Base-by-base conservation (phyloP, 805 yeast genomes). In the Nematodospora valgi region DNA sequence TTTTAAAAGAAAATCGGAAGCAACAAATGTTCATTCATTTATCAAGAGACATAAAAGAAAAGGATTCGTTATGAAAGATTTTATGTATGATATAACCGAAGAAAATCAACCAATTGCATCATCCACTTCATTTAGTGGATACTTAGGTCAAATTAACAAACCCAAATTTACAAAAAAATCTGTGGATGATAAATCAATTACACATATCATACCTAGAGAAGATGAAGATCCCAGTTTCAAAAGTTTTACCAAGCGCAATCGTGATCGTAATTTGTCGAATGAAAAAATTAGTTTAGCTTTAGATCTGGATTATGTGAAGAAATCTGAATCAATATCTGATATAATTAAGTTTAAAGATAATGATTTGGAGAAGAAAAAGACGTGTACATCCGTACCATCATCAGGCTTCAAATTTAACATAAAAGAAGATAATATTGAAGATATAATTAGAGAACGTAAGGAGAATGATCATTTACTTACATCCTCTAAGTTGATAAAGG, bases 361-460 rank as follows among this genome's bases (percentile, higher is more conserved):
- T 20, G 32, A 38, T 9, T 13, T 21, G 6, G 34, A 21, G 20
- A 23, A 20, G 6, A 32, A 24, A 1, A 46, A 43, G 14, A 27
- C 32, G 2, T 11, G 41, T 6, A 2, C 23, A 12, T 13, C 11
- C 4, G 51, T 52, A 15, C 71, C 71, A 20, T 62, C 68, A 28
- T 49, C 59, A 3, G 70, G 68, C 1, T 65, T 65, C 48, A 51
- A 59, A 23, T 64, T 65, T 37, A 49, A 54, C 4, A 54, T 62
- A 13, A 58, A 59, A 29, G 52, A 55, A 32, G 51, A 47, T 13
- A 54, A 57, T 30, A 45, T 64, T 18, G 40, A 47, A 24, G 43
- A 50, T 6, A 47, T 62, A 8, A 38, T 59, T 7, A 41, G 43
- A 30, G 47, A 47, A 31, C 36, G 55, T 18, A 41, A 43, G 4